phyloP scores from a whole-genome alignment of 768 basidiomycete species.

The Rhodotorula diobovata region DNA sequence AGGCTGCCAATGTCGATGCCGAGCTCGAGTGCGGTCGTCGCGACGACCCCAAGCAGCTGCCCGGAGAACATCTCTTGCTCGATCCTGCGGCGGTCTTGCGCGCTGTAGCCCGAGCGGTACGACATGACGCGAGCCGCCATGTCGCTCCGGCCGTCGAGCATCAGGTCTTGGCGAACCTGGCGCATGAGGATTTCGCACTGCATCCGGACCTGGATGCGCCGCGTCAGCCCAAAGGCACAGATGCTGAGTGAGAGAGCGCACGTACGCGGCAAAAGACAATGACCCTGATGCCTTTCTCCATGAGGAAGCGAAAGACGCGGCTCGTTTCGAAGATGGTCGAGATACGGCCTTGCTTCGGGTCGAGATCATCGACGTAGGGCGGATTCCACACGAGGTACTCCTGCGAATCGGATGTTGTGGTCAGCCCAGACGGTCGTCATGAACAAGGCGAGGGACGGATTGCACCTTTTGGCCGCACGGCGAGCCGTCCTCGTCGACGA shows the following conservation, averaged over 20 bases:
- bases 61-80: constrained; percentile 84
- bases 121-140: constrained; percentile 70
- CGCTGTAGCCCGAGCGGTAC: constrained; percentile 80
- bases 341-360: constrained; percentile 56
- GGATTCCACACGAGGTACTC: constrained; percentile 77
- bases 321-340: constrained; percentile 67
- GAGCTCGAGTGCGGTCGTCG: constrained; percentile 84
- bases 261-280: constrained; percentile 84
- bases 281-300: constrained; percentile 72
- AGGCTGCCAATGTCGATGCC: constrained; percentile 50
- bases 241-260: not conserved
- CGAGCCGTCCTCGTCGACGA: constrained; percentile 72
- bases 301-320: constrained; percentile 67
- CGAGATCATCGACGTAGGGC: constrained; percentile 56
- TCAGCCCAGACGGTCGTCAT: not conserved
- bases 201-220: constrained; percentile 61
- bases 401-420: not conserved
- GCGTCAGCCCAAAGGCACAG: too few relatives aligned
- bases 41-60: constrained; percentile 73
- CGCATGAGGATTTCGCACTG: constrained; percentile 76
- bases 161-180: constrained; percentile 63
- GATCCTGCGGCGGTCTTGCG: constrained; percentile 74
- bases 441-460: not conserved
- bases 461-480: constrained; percentile 64
- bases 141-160: constrained; percentile 69